phyloP scores from a whole-genome alignment of 495 filamentous ascomycete genomes.

The Apiosordaria backusii region DNA sequence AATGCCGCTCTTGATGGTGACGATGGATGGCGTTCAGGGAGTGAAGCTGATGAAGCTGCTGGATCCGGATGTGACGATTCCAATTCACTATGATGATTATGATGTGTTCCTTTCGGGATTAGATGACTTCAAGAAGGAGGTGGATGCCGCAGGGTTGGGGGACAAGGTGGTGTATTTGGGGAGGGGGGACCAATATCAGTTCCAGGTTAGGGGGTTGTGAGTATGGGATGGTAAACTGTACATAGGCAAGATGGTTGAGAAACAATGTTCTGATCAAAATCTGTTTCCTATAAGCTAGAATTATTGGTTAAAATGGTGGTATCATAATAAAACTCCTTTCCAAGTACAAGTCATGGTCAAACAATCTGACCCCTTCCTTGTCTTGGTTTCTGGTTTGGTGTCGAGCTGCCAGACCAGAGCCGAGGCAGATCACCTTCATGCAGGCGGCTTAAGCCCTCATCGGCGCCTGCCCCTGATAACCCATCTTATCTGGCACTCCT shows the following conservation, averaged over 20 bases:
- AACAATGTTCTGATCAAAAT: neutral
- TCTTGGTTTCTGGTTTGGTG: too few relatives aligned
- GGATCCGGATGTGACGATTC: slow-evolving; percentile 62
- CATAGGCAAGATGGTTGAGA: neutral
- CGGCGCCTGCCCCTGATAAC: slow-evolving; percentile 30
- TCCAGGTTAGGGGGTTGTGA: slow-evolving; percentile 38
- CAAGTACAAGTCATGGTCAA: too few relatives aligned
- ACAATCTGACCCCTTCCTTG: too few relatives aligned
- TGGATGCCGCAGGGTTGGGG: slow-evolving; percentile 48
- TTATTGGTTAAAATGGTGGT: too few relatives aligned
- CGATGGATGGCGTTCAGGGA: slow-evolving; percentile 67
- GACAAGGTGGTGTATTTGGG: slow-evolving; percentile 61
- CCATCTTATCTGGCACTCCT: slow-evolving; percentile 16
- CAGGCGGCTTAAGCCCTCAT: slow-evolving; percentile 8
- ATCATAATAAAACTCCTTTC: too few relatives aligned
- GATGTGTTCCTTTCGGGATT: slow-evolving; percentile 57
- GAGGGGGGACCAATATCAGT: slow-evolving; percentile 55
- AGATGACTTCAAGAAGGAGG: slow-evolving; percentile 57
- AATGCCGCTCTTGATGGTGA: slow-evolving; percentile 62
- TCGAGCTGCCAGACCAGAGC: too few relatives aligned
- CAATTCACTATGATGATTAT: slow-evolving; percentile 69
- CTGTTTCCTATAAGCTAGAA: neutral
- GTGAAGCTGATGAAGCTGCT: slow-evolving; percentile 57
- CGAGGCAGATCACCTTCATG: too few relatives aligned
- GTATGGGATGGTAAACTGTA: neutral